Conservation (phyloP, 2,329 filamentous ascomycete species). For the Ilyonectria mors-panacis region DNA sequence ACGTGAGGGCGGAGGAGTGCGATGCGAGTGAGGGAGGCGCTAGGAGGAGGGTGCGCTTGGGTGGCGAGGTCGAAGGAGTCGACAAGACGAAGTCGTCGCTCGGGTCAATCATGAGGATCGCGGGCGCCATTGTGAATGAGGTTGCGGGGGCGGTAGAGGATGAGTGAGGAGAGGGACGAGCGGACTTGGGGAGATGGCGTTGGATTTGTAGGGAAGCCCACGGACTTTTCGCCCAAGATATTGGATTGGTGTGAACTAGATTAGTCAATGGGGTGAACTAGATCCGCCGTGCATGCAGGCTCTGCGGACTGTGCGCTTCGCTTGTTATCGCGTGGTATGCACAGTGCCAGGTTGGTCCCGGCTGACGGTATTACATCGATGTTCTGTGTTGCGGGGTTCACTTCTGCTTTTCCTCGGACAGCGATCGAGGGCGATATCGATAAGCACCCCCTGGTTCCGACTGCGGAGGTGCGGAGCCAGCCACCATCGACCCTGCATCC, state of each 20-base stretch:
- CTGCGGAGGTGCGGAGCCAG: slow-evolving; percentile 48
- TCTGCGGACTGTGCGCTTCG: slow-evolving; percentile 36
- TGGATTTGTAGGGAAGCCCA: slow-evolving; percentile 40
- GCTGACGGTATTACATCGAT: slow-evolving; percentile 42
- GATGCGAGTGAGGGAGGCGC: slow-evolving; percentile 92
- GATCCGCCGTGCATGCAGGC: slow-evolving; percentile 26
- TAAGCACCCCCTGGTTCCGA: slow-evolving; percentile 45
- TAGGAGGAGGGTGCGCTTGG: slow-evolving; percentile 81
- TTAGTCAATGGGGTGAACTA: slow-evolving; percentile 47
- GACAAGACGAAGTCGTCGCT: slow-evolving; percentile 66
- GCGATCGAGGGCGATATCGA: slow-evolving; percentile 36
- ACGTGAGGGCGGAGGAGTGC: slow-evolving; percentile 83
- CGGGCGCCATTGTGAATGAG: slow-evolving; percentile 62
- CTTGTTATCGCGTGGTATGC: background rate
- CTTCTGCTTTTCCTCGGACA: slow-evolving; percentile 47
- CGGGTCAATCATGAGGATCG: slow-evolving; percentile 68
- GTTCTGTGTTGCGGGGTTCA: slow-evolving; percentile 47
- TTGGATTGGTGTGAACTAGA: slow-evolving; percentile 39
- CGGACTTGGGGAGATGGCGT: slow-evolving; percentile 25
- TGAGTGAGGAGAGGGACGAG: slow-evolving; percentile 15
- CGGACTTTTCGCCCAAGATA: slow-evolving; percentile 44
- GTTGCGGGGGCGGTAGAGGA: slow-evolving; percentile 8
- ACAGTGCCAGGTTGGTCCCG: slow-evolving; percentile 35
- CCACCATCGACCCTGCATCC: slow-evolving; percentile 39
- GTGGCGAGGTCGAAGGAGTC: slow-evolving; percentile 41